phyloP scores from a whole-genome alignment of 164 flowering plant genomes.

The Sextonia rubra region DNA sequence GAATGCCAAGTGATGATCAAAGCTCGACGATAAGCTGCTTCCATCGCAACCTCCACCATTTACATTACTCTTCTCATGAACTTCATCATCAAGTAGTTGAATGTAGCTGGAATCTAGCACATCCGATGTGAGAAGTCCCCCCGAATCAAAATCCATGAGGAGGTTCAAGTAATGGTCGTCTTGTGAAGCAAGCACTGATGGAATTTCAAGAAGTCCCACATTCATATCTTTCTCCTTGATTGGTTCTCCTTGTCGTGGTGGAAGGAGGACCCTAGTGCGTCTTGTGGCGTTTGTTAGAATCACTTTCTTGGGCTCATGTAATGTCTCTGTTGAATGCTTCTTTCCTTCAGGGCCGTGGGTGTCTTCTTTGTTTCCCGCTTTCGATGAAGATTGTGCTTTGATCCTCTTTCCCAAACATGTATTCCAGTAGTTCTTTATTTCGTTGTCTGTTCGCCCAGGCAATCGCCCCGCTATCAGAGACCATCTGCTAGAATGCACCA shows the following conservation, averaged over 20 bases:
- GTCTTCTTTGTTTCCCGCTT: neutral
- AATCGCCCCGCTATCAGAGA: slow-evolving; percentile 7
- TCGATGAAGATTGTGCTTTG: neutral
- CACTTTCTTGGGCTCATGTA: neutral
- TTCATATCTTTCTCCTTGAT: neutral
- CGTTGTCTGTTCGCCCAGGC: slow-evolving; percentile 14
- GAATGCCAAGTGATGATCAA: neutral
- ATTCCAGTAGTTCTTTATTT: slow-evolving; percentile 14
- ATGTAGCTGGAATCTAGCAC: neutral
- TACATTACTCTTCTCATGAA: neutral
- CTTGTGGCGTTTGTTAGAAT: slow-evolving; percentile 18
- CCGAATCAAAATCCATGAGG: neutral
- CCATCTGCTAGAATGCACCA: neutral
- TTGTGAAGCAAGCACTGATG: neutral
- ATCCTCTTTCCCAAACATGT: neutral
- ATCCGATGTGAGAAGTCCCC: neutral
- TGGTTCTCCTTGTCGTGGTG: neutral
- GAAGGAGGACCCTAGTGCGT: slow-evolving; percentile 13
- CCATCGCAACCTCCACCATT: neutral
- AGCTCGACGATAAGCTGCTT: neutral
- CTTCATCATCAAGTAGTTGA: neutral
- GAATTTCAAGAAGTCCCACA: neutral
- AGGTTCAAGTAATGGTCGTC: neutral
- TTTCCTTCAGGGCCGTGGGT: neutral
- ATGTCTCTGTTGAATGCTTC: neutral